Percentiles rank a stretch among this genome's conserved stretches.
Evolutionary conservation across 2,329 filamentous ascomycete genomes (phyloP).

Genomic region (Waltergamsia citrina): DNA sequence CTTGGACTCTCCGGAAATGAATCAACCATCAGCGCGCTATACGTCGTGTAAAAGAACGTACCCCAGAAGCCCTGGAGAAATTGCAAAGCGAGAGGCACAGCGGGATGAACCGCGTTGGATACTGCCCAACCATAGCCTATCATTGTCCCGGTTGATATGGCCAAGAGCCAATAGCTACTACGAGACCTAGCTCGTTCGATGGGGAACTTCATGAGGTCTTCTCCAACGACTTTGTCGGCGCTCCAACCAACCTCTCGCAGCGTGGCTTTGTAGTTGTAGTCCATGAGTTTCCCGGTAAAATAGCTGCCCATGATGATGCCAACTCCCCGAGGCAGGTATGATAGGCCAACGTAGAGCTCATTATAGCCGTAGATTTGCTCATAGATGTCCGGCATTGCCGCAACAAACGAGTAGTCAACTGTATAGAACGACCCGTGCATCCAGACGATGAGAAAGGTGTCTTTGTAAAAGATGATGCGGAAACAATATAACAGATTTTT

Average conservation of each 20-base stretch:
- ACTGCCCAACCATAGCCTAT: not conserved
- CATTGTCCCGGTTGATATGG: not conserved
- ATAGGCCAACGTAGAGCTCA: not conserved
- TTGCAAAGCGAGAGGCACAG: not conserved
- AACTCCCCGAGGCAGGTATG: not conserved
- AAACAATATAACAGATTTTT: not conserved
- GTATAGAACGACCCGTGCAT: not conserved
- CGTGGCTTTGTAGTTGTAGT: not conserved
- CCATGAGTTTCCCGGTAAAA: not conserved
- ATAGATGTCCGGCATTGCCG: not conserved
- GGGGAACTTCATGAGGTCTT: not conserved
- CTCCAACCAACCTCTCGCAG: not conserved
- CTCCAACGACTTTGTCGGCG: not conserved
- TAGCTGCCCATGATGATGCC: not conserved
- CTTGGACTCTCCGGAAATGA: not conserved
- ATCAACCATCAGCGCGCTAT: not conserved
- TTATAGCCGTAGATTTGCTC: not conserved
- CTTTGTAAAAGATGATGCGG: conserved; percentile 1
- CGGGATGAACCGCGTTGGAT: not conserved
- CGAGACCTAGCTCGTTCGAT: not conserved
- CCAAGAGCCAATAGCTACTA: not conserved
- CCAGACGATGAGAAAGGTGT: not conserved
- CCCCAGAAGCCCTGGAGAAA: not conserved
- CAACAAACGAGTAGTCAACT: not conserved
- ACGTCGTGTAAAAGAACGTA: not conserved